Conservation (phyloP, 2,329 filamentous ascomycete species). For the Alternaria sp. region DNA sequence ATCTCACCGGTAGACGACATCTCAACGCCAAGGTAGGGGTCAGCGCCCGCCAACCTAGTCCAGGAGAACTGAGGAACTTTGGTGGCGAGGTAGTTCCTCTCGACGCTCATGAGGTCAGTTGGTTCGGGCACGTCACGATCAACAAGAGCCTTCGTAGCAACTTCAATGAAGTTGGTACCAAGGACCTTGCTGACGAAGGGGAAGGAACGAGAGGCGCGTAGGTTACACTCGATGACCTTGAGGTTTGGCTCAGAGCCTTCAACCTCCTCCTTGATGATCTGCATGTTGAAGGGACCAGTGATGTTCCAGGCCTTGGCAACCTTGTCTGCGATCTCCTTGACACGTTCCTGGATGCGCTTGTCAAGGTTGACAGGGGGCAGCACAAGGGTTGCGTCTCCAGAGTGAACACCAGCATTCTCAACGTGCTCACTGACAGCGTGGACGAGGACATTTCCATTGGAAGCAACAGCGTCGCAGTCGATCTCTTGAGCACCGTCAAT, state of each 20-base stretch:
- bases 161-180: slow-evolving; percentile 94
- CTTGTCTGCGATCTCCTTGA: slow-evolving; percentile 96
- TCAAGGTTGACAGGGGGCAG: slow-evolving; percentile 86
- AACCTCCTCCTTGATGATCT: slow-evolving; percentile 92
- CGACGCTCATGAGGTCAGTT: slow-evolving; percentile 84
- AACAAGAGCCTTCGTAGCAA: slow-evolving; percentile 90
- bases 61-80: slow-evolving; percentile 99
- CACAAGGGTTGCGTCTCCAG: slow-evolving; percentile 93
- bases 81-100: slow-evolving; percentile 92
- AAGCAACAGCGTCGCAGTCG: slow-evolving; percentile 92
- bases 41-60: slow-evolving; percentile 95
- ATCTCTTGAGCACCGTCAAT: slow-evolving; percentile 97
- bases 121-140: slow-evolving; percentile 85
- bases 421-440: slow-evolving; percentile 96
- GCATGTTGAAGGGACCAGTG: slow-evolving; percentile 99
- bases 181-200: slow-evolving; percentile 98
- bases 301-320: slow-evolving; percentile 97
- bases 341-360: slow-evolving; percentile 76
- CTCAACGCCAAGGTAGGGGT: slow-evolving; percentile 97
- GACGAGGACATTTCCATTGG: slow-evolving; percentile 82
- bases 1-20: slow-evolving; percentile 98
- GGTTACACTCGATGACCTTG: slow-evolving; percentile 98
- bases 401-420: slow-evolving; percentile 97
- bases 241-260: slow-evolving; percentile 78
- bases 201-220: slow-evolving; percentile 96